Evolutionary conservation across 805 yeast genomes (phyloP).

Genomic region (Cyberlindnera euphorbiiphila): DNA sequence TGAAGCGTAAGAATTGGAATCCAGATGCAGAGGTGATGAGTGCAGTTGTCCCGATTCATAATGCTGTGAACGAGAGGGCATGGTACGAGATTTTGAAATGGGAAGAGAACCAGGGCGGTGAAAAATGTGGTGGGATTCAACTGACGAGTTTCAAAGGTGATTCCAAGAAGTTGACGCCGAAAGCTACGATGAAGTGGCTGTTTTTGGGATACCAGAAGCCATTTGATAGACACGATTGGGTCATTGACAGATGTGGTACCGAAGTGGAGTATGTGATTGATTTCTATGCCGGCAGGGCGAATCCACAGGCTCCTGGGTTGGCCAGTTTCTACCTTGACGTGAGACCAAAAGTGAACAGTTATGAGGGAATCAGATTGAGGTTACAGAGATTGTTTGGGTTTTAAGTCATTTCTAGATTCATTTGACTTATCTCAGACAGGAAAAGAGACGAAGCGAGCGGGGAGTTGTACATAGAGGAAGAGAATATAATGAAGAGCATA

Average conservation of each 20-base stretch:
- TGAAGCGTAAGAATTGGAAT: conserved; percentile 85
- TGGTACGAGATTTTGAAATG: conserved; percentile 82
- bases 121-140: conserved; percentile 78
- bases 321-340: conserved; percentile 80
- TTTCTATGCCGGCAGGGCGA: conserved; percentile 62
- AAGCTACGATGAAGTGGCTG: conserved; percentile 64
- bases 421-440: too few species aligned
- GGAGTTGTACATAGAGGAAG: too few species aligned
- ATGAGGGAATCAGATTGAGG: conserved; percentile 79
- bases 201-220: conserved; percentile 72
- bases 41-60: conserved; percentile 90
- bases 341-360: conserved; percentile 80
- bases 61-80: conserved; percentile 87
- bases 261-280: conserved; percentile 89
- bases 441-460: too few species aligned
- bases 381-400: conserved; percentile 57
- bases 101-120: conserved; percentile 63
- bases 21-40: conserved; percentile 82
- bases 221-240: conserved; percentile 97
- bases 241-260: conserved; percentile 77
- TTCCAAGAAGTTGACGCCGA: conserved; percentile 77
- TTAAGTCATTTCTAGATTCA: conserved; percentile 11
- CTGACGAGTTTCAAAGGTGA: conserved; percentile 88
- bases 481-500: too few species aligned
- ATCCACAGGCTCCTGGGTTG: conserved; percentile 40